Conservation (phyloP, 129 eudicot genomes). For the Kitagawia praeruptora region DNA sequence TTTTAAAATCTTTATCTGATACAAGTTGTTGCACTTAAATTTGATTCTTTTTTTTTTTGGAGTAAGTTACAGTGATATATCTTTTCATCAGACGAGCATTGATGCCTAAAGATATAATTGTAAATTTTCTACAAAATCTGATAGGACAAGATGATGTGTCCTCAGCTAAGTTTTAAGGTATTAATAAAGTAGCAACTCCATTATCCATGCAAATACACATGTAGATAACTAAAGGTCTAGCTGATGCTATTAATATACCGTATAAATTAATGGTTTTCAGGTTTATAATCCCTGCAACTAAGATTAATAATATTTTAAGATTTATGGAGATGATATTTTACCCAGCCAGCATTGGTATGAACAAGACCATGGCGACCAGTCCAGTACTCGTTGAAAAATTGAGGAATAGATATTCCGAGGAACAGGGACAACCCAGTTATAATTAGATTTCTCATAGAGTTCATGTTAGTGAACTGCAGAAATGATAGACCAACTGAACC, state of each 20-base stretch:
- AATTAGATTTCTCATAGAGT: slow-evolving; percentile 93
- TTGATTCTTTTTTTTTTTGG: not conserved
- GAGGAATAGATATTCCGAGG: slow-evolving; percentile 95
- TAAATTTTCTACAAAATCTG: not conserved
- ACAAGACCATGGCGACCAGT: slow-evolving; percentile 64
- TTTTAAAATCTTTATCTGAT: not conserved
- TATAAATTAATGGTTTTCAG: not conserved
- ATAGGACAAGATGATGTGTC: not conserved
- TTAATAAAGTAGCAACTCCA: not conserved
- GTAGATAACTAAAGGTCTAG: not conserved
- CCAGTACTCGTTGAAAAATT: slow-evolving; percentile 61
- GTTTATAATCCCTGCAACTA: not conserved
- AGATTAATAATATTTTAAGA: not conserved
- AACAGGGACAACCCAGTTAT: slow-evolving; percentile 92
- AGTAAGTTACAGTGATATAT: not conserved
- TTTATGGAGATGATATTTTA: slow-evolving; percentile 23
- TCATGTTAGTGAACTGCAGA: slow-evolving; percentile 98
- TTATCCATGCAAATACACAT: not conserved
- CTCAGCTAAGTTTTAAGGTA: not conserved
- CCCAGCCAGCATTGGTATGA: slow-evolving; percentile 96
- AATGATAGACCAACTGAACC: slow-evolving; percentile 95
- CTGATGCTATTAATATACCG: not conserved
- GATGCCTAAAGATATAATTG: not conserved
- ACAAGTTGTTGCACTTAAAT: not conserved
- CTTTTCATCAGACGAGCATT: not conserved